These are phyloP conservation scores for Inonotus hispidus DNA, from an alignment of 1,284 basidiomycete species.

Conservation along the genomic window DNA sequence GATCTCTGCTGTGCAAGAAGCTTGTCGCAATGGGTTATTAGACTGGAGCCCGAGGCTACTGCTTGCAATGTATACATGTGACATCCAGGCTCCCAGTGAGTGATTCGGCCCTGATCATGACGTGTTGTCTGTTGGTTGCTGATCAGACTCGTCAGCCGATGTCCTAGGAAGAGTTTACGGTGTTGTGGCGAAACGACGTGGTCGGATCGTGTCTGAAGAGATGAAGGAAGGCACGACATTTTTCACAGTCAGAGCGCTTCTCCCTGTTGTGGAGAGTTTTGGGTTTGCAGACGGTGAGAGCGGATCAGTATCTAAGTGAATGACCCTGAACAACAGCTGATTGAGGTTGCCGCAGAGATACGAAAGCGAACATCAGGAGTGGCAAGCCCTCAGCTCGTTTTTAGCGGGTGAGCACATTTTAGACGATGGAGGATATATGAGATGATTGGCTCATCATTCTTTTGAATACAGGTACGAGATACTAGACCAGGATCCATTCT, in stretches of 20 bases:
- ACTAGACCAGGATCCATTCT: slow-evolving; percentile 93
- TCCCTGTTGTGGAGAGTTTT: slow-evolving; percentile 98
- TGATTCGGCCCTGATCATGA: slow-evolving; percentile 18
- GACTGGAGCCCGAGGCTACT: slow-evolving; percentile 98
- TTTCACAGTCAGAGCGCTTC: slow-evolving; percentile 84
- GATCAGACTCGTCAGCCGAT: slow-evolving; percentile 58
- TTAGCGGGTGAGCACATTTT: slow-evolving; percentile 68
- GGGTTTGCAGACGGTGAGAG: slow-evolving; percentile 90
- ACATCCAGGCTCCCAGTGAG: slow-evolving; percentile 96
- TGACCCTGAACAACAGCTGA: slow-evolving; percentile 11
- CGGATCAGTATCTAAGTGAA: slow-evolving; percentile 2
- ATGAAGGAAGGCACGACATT: slow-evolving; percentile 98
- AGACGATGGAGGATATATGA: slow-evolving; percentile 11
- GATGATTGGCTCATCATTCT: neutral
- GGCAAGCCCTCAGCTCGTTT: slow-evolving; percentile 94
- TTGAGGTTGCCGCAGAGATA: slow-evolving; percentile 59
- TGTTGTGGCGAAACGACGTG: slow-evolving; percentile 87
- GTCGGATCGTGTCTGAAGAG: slow-evolving; percentile 92
- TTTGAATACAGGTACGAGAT: slow-evolving; percentile 66
- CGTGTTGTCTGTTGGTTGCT: neutral
- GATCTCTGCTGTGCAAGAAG: slow-evolving; percentile 86
- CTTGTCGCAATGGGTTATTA: slow-evolving; percentile 82
- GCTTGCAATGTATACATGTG: slow-evolving; percentile 98
- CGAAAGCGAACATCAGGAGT: slow-evolving; percentile 95
- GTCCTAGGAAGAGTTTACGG: slow-evolving; percentile 98